Base-by-base conservation (phyloP, 208 protist genomes). In the Acanthamoeba lenticulata region DNA sequence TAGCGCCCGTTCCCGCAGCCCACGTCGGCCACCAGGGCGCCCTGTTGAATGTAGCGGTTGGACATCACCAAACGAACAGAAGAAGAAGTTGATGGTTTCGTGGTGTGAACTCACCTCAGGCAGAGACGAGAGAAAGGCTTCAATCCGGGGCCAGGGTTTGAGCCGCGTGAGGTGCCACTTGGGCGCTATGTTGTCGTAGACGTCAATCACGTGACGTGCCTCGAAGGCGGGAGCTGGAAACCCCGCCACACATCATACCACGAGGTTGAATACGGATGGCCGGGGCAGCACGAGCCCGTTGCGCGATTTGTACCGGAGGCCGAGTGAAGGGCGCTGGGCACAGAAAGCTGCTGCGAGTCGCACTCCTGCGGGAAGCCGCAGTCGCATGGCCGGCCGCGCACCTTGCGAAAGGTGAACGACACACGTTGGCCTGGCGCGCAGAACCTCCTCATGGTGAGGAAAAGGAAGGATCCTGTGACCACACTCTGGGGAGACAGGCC, bases 1-100 rank as follows among this genome's bases (percentile, higher is more conserved):
- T 97, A 96, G 52, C 96, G 94, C 3, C 96, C 96, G 55, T 97
- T 97, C 40, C 96, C 96, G 69, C 96, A 97, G 0, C 96, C 96
- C 5, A 96, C 88, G 55, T 97, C 96, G 0, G 95, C 96, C 3
- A 94, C 44, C 15, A 96, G 9, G 13, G 90, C 38, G 15, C 83
- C 83, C 83, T 90, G 45, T n/a, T 60, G 4, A 65, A 21, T 21
- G 42, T 15, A 9, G 49, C n/a, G 29, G 3, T 44, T 4, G 5
- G 67, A 19, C 67, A 79, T 3, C 3, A 5, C 7, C 15, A 5
- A 67, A 67, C 13, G 13, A 67, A 67, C 57, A 67, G 13, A 67
- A 67, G n/a, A 3, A 21, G 57, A 5, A 5, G 29, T 9, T 79
- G 67, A 32, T 42, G 72, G 7, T n/a, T 65, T 13, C n/a, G 24